These are phyloP conservation scores for Pholiota molesta DNA, from an alignment of 768 basidiomycete species.

Conservation along the genomic window DNA sequence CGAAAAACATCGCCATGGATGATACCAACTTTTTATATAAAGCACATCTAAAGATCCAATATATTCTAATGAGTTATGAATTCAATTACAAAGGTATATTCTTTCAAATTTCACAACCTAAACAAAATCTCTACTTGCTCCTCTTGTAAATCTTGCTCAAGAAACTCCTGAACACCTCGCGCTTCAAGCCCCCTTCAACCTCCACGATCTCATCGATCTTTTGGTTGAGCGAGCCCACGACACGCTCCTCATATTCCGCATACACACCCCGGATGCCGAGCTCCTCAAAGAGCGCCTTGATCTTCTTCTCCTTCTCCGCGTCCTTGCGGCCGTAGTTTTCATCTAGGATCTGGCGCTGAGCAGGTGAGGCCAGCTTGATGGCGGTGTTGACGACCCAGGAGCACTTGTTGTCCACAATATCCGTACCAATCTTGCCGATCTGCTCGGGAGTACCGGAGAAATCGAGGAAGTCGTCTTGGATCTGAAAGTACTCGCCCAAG, in stretches of 20 bases:
- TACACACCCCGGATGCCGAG: conserved; percentile 71
- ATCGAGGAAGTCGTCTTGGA: conserved; percentile 98
- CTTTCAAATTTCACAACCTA: too few relatives aligned
- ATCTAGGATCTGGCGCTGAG: conserved; percentile 61
- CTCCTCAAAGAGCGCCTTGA: conserved; percentile 69
- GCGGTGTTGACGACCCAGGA: conserved; percentile 95
- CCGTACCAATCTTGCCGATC: conserved; percentile 96
- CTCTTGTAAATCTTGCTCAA: conserved; percentile 72
- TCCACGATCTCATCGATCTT: conserved; percentile 80
- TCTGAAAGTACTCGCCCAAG: conserved; percentile 97
- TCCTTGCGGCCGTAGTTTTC: conserved; percentile 56
- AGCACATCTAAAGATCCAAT: too few relatives aligned
- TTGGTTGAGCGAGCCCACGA: conserved; percentile 64
- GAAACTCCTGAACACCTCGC: conserved; percentile 53
- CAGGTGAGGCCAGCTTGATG: conserved; percentile 55
- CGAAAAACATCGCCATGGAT: too few relatives aligned
- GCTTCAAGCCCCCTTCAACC: conserved; percentile 49
- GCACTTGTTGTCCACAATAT: conserved; percentile 66
- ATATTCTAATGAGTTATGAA: too few relatives aligned
- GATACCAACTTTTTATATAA: too few relatives aligned
- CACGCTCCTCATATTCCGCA: conserved; percentile 74
- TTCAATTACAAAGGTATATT: too few relatives aligned
- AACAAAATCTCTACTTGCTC: conserved; percentile 43
- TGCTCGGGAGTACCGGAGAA: conserved; percentile 87
- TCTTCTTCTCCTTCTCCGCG: conserved; percentile 50